Conservation (phyloP, 164 flowering plant species). For the Vitis riparia region DNA sequence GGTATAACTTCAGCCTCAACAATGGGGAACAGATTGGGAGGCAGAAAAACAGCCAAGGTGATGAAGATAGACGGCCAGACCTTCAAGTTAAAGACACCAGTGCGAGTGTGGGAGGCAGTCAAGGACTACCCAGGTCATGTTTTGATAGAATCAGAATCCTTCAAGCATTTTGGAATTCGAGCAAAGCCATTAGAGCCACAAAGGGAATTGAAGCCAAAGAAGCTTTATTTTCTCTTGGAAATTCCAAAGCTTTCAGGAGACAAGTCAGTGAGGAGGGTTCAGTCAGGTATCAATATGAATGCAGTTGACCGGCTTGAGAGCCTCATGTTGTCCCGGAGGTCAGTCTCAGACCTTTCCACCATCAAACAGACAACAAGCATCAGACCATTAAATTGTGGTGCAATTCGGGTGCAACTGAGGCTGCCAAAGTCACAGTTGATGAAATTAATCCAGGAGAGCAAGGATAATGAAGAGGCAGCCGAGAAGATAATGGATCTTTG, state of each 20-base stretch:
- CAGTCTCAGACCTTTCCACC: too few species aligned
- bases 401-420: constrained; percentile 1
- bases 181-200: constrained; percentile 50
- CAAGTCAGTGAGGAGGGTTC: too few species aligned
- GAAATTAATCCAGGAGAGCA: constrained; percentile 3
- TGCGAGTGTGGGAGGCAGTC: constrained; percentile 30
- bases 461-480: not conserved
- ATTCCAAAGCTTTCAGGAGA: constrained; percentile 32
- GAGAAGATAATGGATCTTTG: constrained; percentile 1
- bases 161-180: constrained; percentile 47
- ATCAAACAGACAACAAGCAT: too few species aligned
- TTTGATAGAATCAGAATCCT: constrained; percentile 47
- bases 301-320: too few species aligned
- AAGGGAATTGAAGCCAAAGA: constrained; percentile 39
- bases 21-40: constrained; percentile 61
- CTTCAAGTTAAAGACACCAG: constrained; percentile 48
- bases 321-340: too few species aligned
- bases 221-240: constrained; percentile 51
- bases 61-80: constrained; percentile 59
- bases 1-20: too few species aligned
- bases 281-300: too few species aligned
- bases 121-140: constrained; percentile 51
- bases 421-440: not conserved
- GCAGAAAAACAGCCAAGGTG: constrained; percentile 39
- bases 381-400: too few species aligned